A percentile compares a stretch with the other conserved stretches of the same genome.
These are phyloP conservation scores for Pseudogymnoascus sp. DNA, from an alignment of 2,329 filamentous ascomycete species.

Conservation along the genomic window DNA sequence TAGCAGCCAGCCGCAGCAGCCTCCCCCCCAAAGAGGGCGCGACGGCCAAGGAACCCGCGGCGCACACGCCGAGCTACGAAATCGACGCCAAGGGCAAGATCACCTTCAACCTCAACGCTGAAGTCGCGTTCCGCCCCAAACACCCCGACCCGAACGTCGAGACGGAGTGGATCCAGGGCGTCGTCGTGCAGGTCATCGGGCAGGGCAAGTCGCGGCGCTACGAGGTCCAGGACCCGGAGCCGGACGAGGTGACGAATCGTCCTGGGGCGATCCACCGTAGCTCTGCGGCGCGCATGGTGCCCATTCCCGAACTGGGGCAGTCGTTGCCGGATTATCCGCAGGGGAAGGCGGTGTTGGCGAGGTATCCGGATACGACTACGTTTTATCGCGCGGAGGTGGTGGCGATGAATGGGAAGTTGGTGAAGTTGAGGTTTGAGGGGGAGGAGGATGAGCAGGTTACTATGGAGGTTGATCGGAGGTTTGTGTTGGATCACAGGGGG, in stretches of 20 bases:
- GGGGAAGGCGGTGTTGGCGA: slow-evolving; percentile 65
- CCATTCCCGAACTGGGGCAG: slow-evolving; percentile 56
- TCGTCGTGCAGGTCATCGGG: slow-evolving; percentile 65
- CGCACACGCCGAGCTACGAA: slow-evolving; percentile 4
- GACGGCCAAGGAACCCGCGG: neutral
- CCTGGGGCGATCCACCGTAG: slow-evolving; percentile 58
- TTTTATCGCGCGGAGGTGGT: slow-evolving; percentile 81
- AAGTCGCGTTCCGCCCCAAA: slow-evolving; percentile 59
- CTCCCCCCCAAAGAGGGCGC: slow-evolving; percentile 22
- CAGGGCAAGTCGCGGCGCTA: slow-evolving; percentile 72
- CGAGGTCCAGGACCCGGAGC: slow-evolving; percentile 72
- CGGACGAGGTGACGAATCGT: slow-evolving; percentile 59
- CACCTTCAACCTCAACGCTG: slow-evolving; percentile 52
- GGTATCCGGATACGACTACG: slow-evolving; percentile 77
- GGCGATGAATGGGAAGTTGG: slow-evolving; percentile 50
- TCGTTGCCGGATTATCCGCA: slow-evolving; percentile 52
- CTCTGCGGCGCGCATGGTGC: slow-evolving; percentile 66
- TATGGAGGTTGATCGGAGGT: slow-evolving; percentile 66
- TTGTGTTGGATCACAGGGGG: slow-evolving; percentile 64
- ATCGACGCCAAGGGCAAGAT: slow-evolving; percentile 37
- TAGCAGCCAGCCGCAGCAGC: slow-evolving; percentile 18
- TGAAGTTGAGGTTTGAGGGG: slow-evolving; percentile 68
- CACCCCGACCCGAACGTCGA: slow-evolving; percentile 37
- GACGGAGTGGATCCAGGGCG: slow-evolving; percentile 66
- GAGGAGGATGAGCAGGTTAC: slow-evolving; percentile 66